Base-by-base conservation (phyloP, 768 basidiomycete genomes). In the Leccinum fibrillosum region DNA sequence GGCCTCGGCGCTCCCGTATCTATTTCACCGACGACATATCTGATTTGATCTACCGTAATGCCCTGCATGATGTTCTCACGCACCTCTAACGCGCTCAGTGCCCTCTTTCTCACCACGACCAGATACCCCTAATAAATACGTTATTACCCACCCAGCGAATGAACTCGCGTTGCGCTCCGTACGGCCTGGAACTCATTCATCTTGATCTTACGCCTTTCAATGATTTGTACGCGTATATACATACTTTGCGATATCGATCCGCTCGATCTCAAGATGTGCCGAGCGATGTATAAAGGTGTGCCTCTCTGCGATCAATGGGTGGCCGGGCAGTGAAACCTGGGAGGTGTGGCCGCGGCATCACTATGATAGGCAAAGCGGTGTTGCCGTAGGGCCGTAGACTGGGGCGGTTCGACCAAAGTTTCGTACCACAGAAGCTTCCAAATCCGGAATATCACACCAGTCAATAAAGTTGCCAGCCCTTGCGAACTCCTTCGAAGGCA, bases 41-140 rank as follows among this genome's bases (percentile, higher is more conserved):
- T 57, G 58, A 66, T 58, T 53, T 57, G 58, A 48, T 53, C 56
- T 60, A 30, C 42, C 62, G 37, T 66, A 69, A 69, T 69, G 59
- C 58, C 66, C 49, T 37, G 42, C 64, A 68, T 32, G 56, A 61
- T 54, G 17, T 62, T 64, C 54, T 58, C 64, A 69, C 64, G 52
- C 60, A 62, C 57, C 54, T 51, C 37, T 42, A 53, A 54, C 57
- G 49, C 48, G 49, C 48, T 60, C 19, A 62, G 55, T 68, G 58
- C 52, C 50, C 53, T 21, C 50, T 45, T 44, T 62, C 62, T 52
- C 59, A 60, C 58, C 50, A 65, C 56, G 62, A 71, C 52, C 56
- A 37, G 64, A 73, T 74, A 74, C 72, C 73, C 73, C 70, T 68
- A 23, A 25, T 5, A 11, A 44, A 62, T 69, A 63, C 61, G 62